phyloP scores from a whole-genome alignment of 2,329 filamentous ascomycete species.

The Raffaelea arxii region DNA sequence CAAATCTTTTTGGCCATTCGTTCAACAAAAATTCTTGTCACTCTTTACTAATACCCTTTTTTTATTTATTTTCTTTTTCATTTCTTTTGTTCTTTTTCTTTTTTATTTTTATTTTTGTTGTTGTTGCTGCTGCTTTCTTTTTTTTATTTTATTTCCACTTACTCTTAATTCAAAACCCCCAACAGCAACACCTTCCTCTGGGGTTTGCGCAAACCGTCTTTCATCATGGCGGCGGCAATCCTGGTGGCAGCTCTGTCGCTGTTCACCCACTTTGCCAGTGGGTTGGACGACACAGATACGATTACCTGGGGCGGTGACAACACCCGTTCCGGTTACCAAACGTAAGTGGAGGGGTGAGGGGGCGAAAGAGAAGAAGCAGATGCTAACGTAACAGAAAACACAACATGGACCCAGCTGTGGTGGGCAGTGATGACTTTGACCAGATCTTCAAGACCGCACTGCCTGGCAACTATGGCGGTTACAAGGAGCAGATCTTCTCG shows the following conservation, averaged over 20 bases:
- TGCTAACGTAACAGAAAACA: conserved; percentile 32
- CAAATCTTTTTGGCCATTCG: not conserved
- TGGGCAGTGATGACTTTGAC: conserved; percentile 44
- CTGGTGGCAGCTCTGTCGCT: conserved; percentile 16
- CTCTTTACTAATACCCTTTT: too few relatives aligned
- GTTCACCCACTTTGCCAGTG: conserved; percentile 22
- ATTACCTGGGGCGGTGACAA: conserved; percentile 53
- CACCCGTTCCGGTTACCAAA: conserved; percentile 41
- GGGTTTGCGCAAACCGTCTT: not conserved
- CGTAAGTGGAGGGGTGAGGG: conserved; percentile 22
- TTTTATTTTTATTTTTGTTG: not conserved
- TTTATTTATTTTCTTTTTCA: not conserved
- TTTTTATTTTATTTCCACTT: not conserved
- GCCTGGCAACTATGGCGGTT: conserved; percentile 40
- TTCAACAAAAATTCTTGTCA: too few relatives aligned
- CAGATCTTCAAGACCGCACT: conserved; percentile 42
- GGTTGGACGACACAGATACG: conserved; percentile 38
- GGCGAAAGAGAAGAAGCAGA: not conserved
- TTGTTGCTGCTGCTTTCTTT: not conserved
- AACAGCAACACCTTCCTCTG: too few relatives aligned
- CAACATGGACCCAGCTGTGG: conserved; percentile 52
- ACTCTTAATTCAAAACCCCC: not conserved
- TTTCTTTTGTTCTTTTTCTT: not conserved
- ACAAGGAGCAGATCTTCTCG: conserved; percentile 41
- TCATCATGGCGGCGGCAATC: conserved; percentile 3